These are phyloP conservation scores for Neophaeococcomyces mojaviensis DNA, from an alignment of 2,329 filamentous ascomycete genomes.

Conservation along the genomic window DNA sequence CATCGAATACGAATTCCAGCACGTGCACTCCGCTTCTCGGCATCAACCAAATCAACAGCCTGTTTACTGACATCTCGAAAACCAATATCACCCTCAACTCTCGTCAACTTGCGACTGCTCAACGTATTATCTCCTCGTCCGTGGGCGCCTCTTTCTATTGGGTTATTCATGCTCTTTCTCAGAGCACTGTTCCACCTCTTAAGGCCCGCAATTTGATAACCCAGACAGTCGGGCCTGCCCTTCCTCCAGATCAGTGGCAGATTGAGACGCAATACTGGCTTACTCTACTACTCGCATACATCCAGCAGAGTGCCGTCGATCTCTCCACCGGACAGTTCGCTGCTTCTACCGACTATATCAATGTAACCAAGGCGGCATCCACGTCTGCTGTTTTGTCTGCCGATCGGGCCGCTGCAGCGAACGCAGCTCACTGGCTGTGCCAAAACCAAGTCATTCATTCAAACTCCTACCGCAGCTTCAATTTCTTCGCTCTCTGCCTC, in stretches of 20 bases:
- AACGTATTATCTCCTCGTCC: conserved; percentile 3
- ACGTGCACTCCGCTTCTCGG: conserved; percentile 3
- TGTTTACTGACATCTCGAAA: not conserved
- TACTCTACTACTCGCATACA: conserved; percentile 7
- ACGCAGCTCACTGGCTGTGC: conserved; percentile 3
- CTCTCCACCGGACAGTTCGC: conserved; percentile 10
- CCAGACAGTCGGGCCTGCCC: not conserved
- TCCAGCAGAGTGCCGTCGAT: conserved; percentile 8
- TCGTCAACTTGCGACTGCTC: not conserved
- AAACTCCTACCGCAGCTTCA: conserved; percentile 4
- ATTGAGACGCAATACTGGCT: conserved; percentile 10
- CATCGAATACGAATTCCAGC: not conserved
- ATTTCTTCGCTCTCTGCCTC: conserved; percentile 6
- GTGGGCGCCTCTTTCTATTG: conserved; percentile 4
- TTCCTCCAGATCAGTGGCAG: conserved; percentile 12
- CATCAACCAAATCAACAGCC: not conserved
- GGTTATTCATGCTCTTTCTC: conserved; percentile 5
- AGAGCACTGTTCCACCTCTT: conserved; percentile 3
- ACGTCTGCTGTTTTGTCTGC: too few relatives aligned
- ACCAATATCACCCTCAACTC: not conserved
- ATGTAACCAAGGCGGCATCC: conserved; percentile 1
- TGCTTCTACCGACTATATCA: conserved; percentile 6
- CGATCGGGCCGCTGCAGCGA: too few relatives aligned
- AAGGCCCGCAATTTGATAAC: conserved; percentile 6
- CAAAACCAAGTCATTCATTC: conserved; percentile 7